Evolutionary conservation across 1,284 basidiomycete genomes (phyloP).

Genomic region (Volvariella volvacea): DNA sequence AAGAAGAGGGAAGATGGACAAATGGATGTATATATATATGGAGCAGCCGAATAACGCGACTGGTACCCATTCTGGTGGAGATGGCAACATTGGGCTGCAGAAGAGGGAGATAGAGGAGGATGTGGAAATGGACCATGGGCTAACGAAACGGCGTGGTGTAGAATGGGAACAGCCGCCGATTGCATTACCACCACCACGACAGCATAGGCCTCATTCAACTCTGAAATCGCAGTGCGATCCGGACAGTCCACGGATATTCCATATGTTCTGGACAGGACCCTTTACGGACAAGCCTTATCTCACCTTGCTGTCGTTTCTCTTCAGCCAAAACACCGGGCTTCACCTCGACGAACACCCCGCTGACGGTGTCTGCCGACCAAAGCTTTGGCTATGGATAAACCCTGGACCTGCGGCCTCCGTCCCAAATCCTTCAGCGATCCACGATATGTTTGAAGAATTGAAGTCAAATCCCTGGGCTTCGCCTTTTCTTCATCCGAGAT

Average conservation of each 20-base stretch:
- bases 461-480: slow-evolving; percentile 78
- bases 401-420: slow-evolving; percentile 66
- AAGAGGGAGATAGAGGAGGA: slow-evolving; percentile 9
- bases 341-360: slow-evolving; percentile 36
- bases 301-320: slow-evolving; percentile 73
- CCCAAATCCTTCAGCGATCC: slow-evolving; percentile 63
- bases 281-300: slow-evolving; percentile 85
- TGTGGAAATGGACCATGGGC: slow-evolving; percentile 26
- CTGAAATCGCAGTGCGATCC: slow-evolving; percentile 58
- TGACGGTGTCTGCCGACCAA: slow-evolving; percentile 53
- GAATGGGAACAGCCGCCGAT: slow-evolving; percentile 40
- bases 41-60: slow-evolving; percentile 36
- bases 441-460: slow-evolving; percentile 65
- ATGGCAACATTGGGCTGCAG: slow-evolving; percentile 6
- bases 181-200: slow-evolving; percentile 26
- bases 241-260: slow-evolving; percentile 68
- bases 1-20: slow-evolving; percentile 50
- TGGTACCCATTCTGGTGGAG: slow-evolving; percentile 2
- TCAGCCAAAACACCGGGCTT: slow-evolving; percentile 76
- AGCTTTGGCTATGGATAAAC: slow-evolving; percentile 89
- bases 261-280: slow-evolving; percentile 83
- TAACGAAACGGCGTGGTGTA: slow-evolving; percentile 30
- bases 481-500: slow-evolving; percentile 77
- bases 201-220: slow-evolving; percentile 51
- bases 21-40: slow-evolving; percentile 66